Evolutionary conservation across 306 rosid species (phyloP), one percentile per base, ranked within the genome.

Genomic region (Dryas drummondii): DNA sequence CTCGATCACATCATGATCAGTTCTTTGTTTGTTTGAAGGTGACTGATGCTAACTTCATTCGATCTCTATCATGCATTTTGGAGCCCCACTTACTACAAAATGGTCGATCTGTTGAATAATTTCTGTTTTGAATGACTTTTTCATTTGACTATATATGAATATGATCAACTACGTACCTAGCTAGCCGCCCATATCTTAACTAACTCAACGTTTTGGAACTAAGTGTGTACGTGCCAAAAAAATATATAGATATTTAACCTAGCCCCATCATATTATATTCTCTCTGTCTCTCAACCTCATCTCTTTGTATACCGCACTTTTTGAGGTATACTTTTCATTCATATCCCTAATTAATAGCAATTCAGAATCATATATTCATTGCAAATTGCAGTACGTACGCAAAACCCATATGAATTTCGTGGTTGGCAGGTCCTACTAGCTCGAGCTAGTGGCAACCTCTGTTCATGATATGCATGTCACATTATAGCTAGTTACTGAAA

Each of bases 241-340:
- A 9, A 7, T 48, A 1, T 3, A 50, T 68, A 62, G 62, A 42
- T 70, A 32, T 32, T 32, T 32, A 32, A 32, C 37, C 37, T 1
- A 32, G 0, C 37, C 37, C 37, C 37, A 32, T 32, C 2, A 32
- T 32, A 22, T 22, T 22, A 22, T 22, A 32, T 32, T 32, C 37
- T 32, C 37, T 32, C 37, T 32, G 61, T 73, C 76, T 71, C 77
- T 76, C 84, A 65, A 69, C 69, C 13, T 76, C 80, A 75, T 42
- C 13, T 59, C 77, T 73, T 81, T 27, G 22, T 41, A 45, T 71
- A 57, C n/a, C 56, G 49, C 32, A 57, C 79, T 60, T 73, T 87
- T 76, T 59, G 60, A 40, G 76, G 76, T 80, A 83, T 84, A 76
- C 84, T 78, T 85, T 77, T 61, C 78, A 63, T 8, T 32, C 37